Conservation (phyloP, 768 basidiomycete species). For the Naganishia friedmannii region DNA sequence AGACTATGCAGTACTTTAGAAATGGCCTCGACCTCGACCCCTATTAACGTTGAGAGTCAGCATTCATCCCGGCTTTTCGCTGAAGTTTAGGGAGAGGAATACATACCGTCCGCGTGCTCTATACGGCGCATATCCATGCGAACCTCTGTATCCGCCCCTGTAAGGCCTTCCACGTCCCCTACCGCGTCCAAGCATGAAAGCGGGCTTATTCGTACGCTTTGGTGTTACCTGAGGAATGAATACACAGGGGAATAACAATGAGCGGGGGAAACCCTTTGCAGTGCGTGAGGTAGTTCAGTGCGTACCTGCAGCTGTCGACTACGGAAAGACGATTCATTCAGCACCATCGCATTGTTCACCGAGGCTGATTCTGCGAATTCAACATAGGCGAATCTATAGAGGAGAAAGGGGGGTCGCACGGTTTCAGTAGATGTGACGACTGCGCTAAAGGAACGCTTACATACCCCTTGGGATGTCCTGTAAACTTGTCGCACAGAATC, state of each 20-base stretch:
- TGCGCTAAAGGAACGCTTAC: slow-evolving; percentile 29
- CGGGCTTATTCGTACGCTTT: slow-evolving; percentile 93
- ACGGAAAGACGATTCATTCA: slow-evolving; percentile 95
- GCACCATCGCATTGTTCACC: slow-evolving; percentile 81
- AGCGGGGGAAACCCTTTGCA: not conserved
- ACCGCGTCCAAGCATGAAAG: slow-evolving; percentile 73
- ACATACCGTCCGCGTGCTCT: slow-evolving; percentile 71
- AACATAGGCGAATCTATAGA: slow-evolving; percentile 85
- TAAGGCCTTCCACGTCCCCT: slow-evolving; percentile 68
- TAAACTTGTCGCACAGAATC: slow-evolving; percentile 99
- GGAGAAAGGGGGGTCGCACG: not conserved
- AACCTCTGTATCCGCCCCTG: slow-evolving; percentile 50
- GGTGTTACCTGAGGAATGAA: slow-evolving; percentile 68
- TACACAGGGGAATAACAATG: not conserved
- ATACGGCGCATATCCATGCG: slow-evolving; percentile 65
- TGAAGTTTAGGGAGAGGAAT: slow-evolving; percentile 9
- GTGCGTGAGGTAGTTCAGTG: slow-evolving; percentile 12
- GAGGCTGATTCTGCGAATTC: slow-evolving; percentile 93
- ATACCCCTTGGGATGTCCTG: slow-evolving; percentile 97
- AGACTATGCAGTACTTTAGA: not conserved
- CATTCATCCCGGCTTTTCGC: slow-evolving; percentile 14
- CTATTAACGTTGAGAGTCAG: slow-evolving; percentile 48
- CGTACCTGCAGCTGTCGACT: slow-evolving; percentile 86
- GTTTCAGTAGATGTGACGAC: not conserved
- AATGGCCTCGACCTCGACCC: slow-evolving; percentile 68